Conservation (phyloP, 331 rosid species). For the Acacia pycnantha region DNA sequence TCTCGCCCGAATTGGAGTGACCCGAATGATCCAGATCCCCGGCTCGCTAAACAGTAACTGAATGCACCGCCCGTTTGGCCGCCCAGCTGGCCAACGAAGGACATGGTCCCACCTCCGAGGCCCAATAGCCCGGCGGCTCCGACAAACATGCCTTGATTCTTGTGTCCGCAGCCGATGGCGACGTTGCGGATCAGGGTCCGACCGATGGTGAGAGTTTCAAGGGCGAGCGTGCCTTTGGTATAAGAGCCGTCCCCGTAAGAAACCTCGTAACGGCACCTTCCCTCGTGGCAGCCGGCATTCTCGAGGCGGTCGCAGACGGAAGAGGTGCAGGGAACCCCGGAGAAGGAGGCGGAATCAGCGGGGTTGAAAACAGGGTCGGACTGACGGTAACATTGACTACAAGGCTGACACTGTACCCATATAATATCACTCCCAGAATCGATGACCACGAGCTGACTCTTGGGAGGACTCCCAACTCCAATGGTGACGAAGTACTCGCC, state of each 20-base stretch:
- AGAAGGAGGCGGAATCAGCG: constrained; percentile 57
- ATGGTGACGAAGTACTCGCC: constrained; percentile 90
- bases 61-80: constrained; percentile 87
- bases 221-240: constrained; percentile 88
- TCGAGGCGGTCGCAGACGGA: constrained; percentile 74
- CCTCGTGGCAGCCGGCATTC: constrained; percentile 66
- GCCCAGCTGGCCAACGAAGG: constrained; percentile 87
- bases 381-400: constrained; percentile 76
- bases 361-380: constrained; percentile 96
- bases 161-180: constrained; percentile 96
- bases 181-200: constrained; percentile 58
- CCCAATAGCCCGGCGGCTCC: constrained; percentile 96
- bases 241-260: constrained; percentile 92
- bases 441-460: constrained; percentile 77
- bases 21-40: constrained; percentile 57
- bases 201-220: constrained; percentile 82
- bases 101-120: constrained; percentile 89
- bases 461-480: constrained; percentile 88
- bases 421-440: constrained; percentile 92
- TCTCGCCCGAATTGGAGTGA: constrained; percentile 75
- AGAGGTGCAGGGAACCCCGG: constrained; percentile 78
- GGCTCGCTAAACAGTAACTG: constrained; percentile 77
- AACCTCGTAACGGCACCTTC: constrained; percentile 83
- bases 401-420: constrained; percentile 86
- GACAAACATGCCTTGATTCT: constrained; percentile 87